phyloP scores from a whole-genome alignment of 768 basidiomycete genomes.

The Trametes sanguinea region DNA sequence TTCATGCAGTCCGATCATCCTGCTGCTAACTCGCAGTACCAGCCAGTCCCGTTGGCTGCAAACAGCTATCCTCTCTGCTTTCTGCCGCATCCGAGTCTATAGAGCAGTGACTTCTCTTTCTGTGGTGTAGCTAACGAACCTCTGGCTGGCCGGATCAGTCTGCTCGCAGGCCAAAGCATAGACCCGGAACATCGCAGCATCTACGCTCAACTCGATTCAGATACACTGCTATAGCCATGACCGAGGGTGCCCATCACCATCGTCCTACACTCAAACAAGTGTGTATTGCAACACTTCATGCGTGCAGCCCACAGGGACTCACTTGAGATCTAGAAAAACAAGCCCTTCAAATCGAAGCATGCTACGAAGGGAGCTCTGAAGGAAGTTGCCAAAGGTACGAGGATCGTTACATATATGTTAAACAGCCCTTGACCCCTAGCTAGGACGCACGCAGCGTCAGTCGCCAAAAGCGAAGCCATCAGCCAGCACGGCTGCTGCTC shows the following conservation, averaged over 20 bases:
- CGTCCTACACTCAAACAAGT: conserved; percentile 87
- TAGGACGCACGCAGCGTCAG: conserved; percentile 60
- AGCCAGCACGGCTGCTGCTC: conserved; percentile 52
- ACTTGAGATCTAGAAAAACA: conserved; percentile 67
- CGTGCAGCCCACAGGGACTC: background rate
- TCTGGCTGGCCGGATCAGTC: too few relatives aligned
- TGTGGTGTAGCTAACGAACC: too few relatives aligned
- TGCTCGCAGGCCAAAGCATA: too few relatives aligned
- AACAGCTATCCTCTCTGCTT: background rate
- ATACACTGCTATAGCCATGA: conserved; percentile 32
- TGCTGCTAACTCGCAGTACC: background rate
- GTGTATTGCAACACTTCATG: conserved; percentile 15
- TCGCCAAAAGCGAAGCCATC: conserved; percentile 54
- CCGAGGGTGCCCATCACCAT: conserved; percentile 61
- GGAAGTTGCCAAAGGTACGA: conserved; percentile 78
- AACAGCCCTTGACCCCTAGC: background rate
- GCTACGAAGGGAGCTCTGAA: conserved; percentile 83
- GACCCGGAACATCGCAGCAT: background rate
- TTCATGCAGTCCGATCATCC: background rate
- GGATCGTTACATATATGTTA: background rate
- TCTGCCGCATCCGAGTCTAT: too few relatives aligned
- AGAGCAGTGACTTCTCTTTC: too few relatives aligned
- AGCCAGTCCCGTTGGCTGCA: background rate
- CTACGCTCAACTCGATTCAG: too few relatives aligned
- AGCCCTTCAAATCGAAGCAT: conserved; percentile 90